phyloP scores from a whole-genome alignment of 2,329 filamentous ascomycete genomes.

The Colletotrichum viniferum region DNA sequence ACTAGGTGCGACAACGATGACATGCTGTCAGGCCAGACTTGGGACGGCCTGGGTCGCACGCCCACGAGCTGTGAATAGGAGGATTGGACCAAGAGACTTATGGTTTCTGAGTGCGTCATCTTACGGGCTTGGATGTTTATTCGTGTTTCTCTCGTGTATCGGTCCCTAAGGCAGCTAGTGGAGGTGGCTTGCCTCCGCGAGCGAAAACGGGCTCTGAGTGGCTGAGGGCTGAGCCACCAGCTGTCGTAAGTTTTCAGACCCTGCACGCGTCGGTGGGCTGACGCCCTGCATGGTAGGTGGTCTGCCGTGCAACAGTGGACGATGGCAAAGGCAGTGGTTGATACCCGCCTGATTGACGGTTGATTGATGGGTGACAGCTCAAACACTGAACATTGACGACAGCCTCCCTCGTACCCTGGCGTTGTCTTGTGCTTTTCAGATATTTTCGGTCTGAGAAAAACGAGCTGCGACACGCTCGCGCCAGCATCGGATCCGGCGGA shows the following conservation, averaged over 20 bases:
- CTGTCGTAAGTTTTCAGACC: slow-evolving; percentile 14
- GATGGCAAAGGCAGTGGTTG: neutral
- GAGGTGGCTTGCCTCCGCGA: neutral
- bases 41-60: neutral
- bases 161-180: neutral
- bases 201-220: neutral
- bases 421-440: neutral
- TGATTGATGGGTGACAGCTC: neutral
- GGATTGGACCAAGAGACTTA: neutral
- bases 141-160: slow-evolving; percentile 1
- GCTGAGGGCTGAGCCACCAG: slow-evolving; percentile 17
- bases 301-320: neutral
- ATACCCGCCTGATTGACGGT: neutral
- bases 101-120: neutral
- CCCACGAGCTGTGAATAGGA: neutral
- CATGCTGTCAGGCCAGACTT: neutral
- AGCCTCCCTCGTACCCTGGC: neutral
- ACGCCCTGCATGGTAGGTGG: neutral
- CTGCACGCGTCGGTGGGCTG: slow-evolving; percentile 7
- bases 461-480: neutral
- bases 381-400: neutral
- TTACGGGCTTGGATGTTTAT: neutral
- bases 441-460: neutral
- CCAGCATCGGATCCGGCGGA: neutral
- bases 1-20: neutral